Evolutionary conservation across 2,329 filamentous ascomycete species (phyloP), one percentile per base, ranked within the genome.

Genomic region (Aspergillus texensis): DNA sequence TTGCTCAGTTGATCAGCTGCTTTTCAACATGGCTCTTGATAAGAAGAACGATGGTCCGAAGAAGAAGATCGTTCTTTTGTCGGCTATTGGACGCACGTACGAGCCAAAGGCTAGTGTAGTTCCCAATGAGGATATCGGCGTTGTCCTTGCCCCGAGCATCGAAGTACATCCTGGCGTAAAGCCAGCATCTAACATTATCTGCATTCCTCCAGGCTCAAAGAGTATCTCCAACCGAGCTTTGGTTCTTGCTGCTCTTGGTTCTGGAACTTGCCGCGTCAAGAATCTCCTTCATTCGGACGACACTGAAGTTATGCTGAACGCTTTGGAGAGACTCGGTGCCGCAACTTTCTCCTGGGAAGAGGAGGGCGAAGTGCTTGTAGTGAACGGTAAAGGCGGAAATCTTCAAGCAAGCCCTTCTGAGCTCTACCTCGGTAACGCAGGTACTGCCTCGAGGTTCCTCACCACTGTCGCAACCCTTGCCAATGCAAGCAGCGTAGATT

Each of bases 41-140:
- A 99, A 99, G 86, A 99, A 99, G 84, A 99, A 99, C 69, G 91
- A 96, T 52, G 95, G 95, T 2, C 87, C 87, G 63, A 93, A 94
- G 79, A 99, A 99, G 84, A 98, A 97, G 80, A 91, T 99, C 67
- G 94, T 97, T 8, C 86, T 99, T 9, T 84, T 99, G 12, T 94
- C 93, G 0, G 91, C 91, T 14, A 96, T 99, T 74, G 95, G 95
- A 62, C 88, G 90, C 72, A 96, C 93, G 0, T 81, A 94, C 73
- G 95, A 99, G 80, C 90, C 88, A 60, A 91, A 90, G 77, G 95
- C 95, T 32, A 97, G 90, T 70, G 89, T 93, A 11, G 94, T 98
- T n/a, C 86, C 91, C 12, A 96, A 99, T 75, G 85, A 87, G 67
- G 88, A 92, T 62, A 96, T 99, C 72, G 87, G 90, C 68, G 85